Evolutionary conservation across 2,329 filamentous ascomycete species (phyloP), one percentile per base, ranked within the genome.

Genomic region (Beauveria scarabaeidicola): DNA sequence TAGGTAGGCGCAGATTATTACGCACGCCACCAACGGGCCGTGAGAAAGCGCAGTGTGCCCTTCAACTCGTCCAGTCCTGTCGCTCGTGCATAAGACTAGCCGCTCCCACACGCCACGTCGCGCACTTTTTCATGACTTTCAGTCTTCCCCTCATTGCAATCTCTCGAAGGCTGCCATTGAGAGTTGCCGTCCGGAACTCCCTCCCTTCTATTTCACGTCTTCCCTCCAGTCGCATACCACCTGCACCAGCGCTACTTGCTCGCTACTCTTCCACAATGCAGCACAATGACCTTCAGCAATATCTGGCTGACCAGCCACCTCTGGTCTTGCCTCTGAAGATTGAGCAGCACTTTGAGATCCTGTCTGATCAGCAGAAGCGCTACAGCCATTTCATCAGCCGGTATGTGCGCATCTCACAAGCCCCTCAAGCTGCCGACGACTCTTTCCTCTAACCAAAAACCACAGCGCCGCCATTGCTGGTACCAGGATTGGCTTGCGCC

Each of bases 361-460:
- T 94, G 62, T 81, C 76, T 57, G 83, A 89, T 68, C 79, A 88
- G 70, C 85, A 96, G 77, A 91, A 93, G 78, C 86, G 89, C 70
- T 97, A 97, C 79, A 89, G 92, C 64, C 92, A 97, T 75, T 91
- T 87, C 70, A 90, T 96, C 70, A 90, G 87, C 82, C 84, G 82
- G 88, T 90, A 79, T 66, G 78, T 60, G 15, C 29, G 25, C 46
- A 54, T 23, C n/a, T 19, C 29, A 8, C 43, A 10, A 4, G n/a
- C 7, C 38, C 15, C 25, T 3, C 6, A 38, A 17, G 29, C 46
- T 59, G 32, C 55, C 53, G 10, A 32, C 17, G 13, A 43, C 4
- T 23, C 29, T 1, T 66, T 90, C 88, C 70, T 88, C 38, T 64
- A 32, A 62, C 58, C n/a, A 27, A 9, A 6, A 40, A 9, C 21